Percentiles rank a stretch among this genome's conserved stretches.
phyloP scores from a whole-genome alignment of 2,329 filamentous ascomycete genomes.

The Cordyceps farinosa region DNA sequence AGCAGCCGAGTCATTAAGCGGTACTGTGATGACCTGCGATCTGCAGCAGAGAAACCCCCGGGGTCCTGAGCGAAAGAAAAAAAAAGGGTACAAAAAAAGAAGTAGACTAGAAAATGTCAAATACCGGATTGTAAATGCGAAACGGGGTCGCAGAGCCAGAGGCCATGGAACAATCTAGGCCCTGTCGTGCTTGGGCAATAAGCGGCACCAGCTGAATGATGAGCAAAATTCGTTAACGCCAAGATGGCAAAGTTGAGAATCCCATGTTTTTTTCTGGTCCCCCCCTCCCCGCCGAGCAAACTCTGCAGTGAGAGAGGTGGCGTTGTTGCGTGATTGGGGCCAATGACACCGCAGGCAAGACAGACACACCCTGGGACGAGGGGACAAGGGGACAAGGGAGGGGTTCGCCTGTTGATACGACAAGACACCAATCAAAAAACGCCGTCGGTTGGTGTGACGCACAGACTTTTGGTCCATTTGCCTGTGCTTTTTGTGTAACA shows the following conservation, averaged over 20 bases:
- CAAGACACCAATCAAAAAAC: neutral
- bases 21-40: neutral
- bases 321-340: neutral
- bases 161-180: neutral
- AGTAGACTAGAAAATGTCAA: neutral
- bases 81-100: neutral
- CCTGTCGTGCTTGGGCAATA: neutral
- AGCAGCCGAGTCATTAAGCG: neutral
- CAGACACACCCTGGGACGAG: neutral
- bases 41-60: too few relatives aligned
- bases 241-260: slow-evolving; percentile 14
- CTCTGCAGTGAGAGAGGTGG: neutral
- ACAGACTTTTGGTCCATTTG: neutral
- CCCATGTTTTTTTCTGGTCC: slow-evolving; percentile 1
- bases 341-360: neutral
- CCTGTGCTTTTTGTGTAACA: too few relatives aligned
- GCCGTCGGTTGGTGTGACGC: neutral
- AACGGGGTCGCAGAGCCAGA: neutral
- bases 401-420: neutral
- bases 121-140: neutral
- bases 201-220: neutral
- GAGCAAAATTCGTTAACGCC: neutral
- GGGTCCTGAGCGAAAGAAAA: too few relatives aligned
- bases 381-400: too few relatives aligned
- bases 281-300: neutral